Percentiles rank a stretch among this genome's conserved stretches.
Evolutionary conservation across 495 filamentous ascomycete genomes (phyloP).

Genomic region (Rhizodiscina lignyota): DNA sequence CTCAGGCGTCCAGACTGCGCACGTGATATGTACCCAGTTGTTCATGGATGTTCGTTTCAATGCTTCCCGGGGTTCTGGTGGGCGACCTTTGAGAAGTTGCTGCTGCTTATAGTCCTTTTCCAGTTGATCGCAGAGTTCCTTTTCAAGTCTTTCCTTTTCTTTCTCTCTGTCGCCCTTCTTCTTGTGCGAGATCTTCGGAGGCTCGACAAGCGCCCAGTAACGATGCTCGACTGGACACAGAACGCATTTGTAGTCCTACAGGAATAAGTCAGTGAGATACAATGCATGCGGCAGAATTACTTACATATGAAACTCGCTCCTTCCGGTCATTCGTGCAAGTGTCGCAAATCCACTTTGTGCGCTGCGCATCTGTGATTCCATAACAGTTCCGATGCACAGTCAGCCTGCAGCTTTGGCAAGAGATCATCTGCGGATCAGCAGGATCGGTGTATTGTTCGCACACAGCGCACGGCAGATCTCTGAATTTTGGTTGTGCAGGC

Average conservation of each 20-base stretch:
- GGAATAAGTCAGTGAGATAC: not conserved
- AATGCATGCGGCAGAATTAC: slow-evolving; percentile 14
- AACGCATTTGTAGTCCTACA: slow-evolving; percentile 73
- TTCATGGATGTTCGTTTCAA: slow-evolving; percentile 85
- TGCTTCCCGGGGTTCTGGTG: slow-evolving; percentile 72
- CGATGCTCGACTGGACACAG: slow-evolving; percentile 67
- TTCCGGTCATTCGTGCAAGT: slow-evolving; percentile 88
- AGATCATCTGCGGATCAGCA: slow-evolving; percentile 54
- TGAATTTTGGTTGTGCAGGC: slow-evolving; percentile 18
- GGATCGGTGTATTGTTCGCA: slow-evolving; percentile 57
- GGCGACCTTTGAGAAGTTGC: slow-evolving; percentile 67
- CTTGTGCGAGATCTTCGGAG: slow-evolving; percentile 66
- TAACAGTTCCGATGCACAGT: slow-evolving; percentile 93
- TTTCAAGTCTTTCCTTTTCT: slow-evolving; percentile 72
- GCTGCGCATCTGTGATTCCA: slow-evolving; percentile 55
- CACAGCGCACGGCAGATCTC: slow-evolving; percentile 61
- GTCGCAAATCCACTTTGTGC: slow-evolving; percentile 80
- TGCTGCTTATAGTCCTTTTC: slow-evolving; percentile 64
- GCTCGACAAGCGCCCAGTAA: slow-evolving; percentile 68
- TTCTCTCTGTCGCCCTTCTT: slow-evolving; percentile 89
- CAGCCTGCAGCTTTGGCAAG: slow-evolving; percentile 71
- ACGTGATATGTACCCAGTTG: slow-evolving; percentile 96
- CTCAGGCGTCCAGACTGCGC: slow-evolving; percentile 80
- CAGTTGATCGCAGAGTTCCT: slow-evolving; percentile 56
- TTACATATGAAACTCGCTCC: slow-evolving; percentile 68